A percentile compares a stretch with the other conserved stretches of the same genome.
Conservation (phyloP, 176 grass and related monocot species). For the Oryza meyeriana region DNA sequence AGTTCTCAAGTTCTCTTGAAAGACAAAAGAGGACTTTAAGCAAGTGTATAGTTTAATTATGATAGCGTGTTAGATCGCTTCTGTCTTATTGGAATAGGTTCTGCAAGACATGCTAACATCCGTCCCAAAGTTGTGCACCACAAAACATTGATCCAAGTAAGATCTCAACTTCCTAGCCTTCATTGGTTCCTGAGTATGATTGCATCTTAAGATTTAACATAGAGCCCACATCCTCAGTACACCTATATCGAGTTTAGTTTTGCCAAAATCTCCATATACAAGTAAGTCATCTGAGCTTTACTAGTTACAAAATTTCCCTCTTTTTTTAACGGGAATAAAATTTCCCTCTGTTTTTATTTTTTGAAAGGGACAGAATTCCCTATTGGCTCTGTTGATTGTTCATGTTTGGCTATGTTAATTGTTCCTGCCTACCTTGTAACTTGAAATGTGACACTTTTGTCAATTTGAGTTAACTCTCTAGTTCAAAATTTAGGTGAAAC, state of each 20-base stretch:
- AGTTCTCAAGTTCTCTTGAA: conserved; percentile 10
- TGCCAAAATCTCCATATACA: conserved; percentile 1
- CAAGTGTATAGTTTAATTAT: conserved; percentile 26
- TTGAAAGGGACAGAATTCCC: not conserved
- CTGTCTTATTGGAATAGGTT: conserved; percentile 39
- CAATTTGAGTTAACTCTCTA: conserved; percentile 31
- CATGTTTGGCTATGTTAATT: not conserved
- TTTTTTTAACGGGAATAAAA: not conserved
- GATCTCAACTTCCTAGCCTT: conserved; percentile 13
- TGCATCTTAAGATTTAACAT: conserved; percentile 16
- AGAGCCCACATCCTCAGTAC: conserved; percentile 4
- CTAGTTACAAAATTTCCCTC: not conserved
- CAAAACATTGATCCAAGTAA: conserved; percentile 38
- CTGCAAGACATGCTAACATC: conserved; percentile 35
- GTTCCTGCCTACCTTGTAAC: not conserved
- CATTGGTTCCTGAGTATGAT: conserved; percentile 10
- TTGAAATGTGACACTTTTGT: not conserved
- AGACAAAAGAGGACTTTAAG: conserved; percentile 4
- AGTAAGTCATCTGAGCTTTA: conserved; percentile 32
- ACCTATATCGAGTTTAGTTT: not conserved
- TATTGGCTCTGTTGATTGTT: not conserved
- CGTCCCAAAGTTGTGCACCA: conserved; percentile 21
- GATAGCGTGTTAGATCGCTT: conserved; percentile 36
- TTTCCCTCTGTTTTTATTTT: not conserved
- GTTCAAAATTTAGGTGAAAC: conserved; percentile 70